Percentiles rank a stretch among this genome's conserved stretches.
phyloP scores from a whole-genome alignment of 257 asterid species.

The Osmanthus fragrans region DNA sequence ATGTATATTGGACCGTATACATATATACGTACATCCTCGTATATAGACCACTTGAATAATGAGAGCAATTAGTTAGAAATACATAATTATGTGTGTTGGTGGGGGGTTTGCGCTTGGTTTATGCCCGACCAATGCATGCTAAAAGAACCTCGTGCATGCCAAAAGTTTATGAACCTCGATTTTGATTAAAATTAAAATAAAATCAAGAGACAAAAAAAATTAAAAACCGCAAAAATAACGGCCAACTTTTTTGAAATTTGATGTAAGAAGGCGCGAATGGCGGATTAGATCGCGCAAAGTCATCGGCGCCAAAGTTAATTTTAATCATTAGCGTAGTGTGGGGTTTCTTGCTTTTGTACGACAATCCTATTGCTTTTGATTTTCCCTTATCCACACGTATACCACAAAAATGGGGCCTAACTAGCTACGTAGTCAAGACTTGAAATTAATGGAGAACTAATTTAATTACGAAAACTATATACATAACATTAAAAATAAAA shows the following conservation, averaged over 20 bases:
- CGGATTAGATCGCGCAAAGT: slow-evolving; percentile 47
- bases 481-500: too few relatives aligned
- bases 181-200: not conserved
- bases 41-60: not conserved
- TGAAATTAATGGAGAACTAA: too few relatives aligned
- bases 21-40: not conserved
- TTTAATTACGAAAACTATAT: too few relatives aligned
- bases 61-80: not conserved
- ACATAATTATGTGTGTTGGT: not conserved
- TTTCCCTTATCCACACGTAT: not conserved
- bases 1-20: too few relatives aligned
- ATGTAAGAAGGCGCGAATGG: slow-evolving; percentile 28
- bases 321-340: slow-evolving; percentile 5
- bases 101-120: slow-evolving; percentile 30
- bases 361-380: slow-evolving; percentile 5
- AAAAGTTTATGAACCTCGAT: not conserved
- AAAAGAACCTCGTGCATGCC: slow-evolving; percentile 24
- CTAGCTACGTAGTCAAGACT: too few relatives aligned
- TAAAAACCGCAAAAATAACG: slow-evolving; percentile 44
- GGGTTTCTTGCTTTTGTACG: not conserved
- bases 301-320: slow-evolving; percentile 42
- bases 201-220: slow-evolving; percentile 23
- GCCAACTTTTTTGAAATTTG: slow-evolving; percentile 11
- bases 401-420: too few relatives aligned
- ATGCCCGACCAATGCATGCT: slow-evolving; percentile 39